These are phyloP conservation scores for Fomitopsis pulvina DNA, from an alignment of 768 basidiomycete species.

Conservation along the genomic window DNA sequence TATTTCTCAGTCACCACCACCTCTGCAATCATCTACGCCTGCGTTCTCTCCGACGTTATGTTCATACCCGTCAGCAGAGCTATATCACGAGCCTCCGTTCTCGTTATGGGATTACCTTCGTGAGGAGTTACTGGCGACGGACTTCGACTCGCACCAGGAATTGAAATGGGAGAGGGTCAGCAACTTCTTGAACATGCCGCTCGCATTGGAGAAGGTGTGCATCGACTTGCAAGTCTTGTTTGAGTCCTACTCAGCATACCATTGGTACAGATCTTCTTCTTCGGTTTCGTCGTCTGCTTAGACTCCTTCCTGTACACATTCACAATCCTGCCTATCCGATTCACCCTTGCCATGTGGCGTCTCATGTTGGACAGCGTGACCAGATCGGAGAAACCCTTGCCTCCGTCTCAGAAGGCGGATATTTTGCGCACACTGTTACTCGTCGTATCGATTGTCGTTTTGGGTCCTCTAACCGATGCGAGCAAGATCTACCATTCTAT, in stretches of 20 bases:
- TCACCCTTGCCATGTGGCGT: constrained; percentile 54
- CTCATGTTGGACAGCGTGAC: constrained; percentile 45
- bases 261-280: constrained; percentile 81
- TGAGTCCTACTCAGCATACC: background rate
- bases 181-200: constrained; percentile 89
- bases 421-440: constrained; percentile 79
- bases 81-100: constrained; percentile 43
- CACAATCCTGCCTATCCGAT: constrained; percentile 93
- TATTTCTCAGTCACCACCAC: constrained; percentile 44
- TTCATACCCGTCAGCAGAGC: constrained; percentile 8
- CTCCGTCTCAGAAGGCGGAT: constrained; percentile 90
- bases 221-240: background rate
- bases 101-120: constrained; percentile 90
- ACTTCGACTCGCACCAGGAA: constrained; percentile 91
- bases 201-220: constrained; percentile 86
- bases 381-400: constrained; percentile 42
- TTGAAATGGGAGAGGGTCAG: constrained; percentile 94
- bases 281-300: constrained; percentile 89
- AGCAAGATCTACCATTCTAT: constrained; percentile 98
- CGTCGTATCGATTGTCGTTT: constrained; percentile 60
- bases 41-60: constrained; percentile 13
- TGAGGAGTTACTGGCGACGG: constrained; percentile 85
- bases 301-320: constrained; percentile 98
- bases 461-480: constrained; percentile 84
- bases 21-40: constrained; percentile 11